Percentiles rank a stretch among this genome's conserved stretches.
phyloP scores from a whole-genome alignment of 805 yeast genomes.

The Saccharomyces mikatae region DNA sequence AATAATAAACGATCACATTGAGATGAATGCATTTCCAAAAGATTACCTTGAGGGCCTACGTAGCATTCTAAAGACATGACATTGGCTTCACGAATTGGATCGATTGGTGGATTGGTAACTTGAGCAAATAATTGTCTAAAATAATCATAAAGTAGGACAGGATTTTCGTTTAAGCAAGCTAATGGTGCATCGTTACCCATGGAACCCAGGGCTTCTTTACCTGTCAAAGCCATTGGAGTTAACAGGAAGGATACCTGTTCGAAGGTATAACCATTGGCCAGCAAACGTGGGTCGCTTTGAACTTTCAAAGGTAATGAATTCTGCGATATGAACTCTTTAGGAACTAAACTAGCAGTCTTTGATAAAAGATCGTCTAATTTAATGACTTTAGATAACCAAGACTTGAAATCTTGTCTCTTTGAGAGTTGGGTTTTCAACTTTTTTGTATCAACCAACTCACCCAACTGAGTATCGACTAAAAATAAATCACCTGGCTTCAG shows the following conservation, averaged over 20 bases:
- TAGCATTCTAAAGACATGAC: conserved; percentile 97
- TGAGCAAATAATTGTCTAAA: conserved; percentile 96
- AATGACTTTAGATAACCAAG: conserved; percentile 86
- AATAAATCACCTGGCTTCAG: conserved; percentile 94
- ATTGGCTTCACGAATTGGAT: conserved; percentile 91
- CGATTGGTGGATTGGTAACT: conserved; percentile 97
- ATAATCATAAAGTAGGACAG: conserved; percentile 82
- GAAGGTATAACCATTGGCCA: conserved; percentile 88
- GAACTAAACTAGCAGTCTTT: conserved; percentile 35
- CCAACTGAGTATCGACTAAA: conserved; percentile 86
- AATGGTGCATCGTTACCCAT: conserved; percentile 98
- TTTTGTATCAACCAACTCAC: conserved; percentile 87
- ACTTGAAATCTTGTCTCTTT: conserved; percentile 78
- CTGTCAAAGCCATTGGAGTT: conserved; percentile 89
- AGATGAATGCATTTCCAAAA: conserved; percentile 82
- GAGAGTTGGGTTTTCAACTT: conserved; percentile 78
- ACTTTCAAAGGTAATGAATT: conserved; percentile 34
- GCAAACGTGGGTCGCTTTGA: conserved; percentile 74
- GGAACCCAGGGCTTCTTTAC: conserved; percentile 92
- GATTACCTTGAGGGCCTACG: conserved; percentile 93
- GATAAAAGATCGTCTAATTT: conserved; percentile 66
- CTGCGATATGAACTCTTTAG: neutral
- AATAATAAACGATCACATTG: conserved; percentile 86
- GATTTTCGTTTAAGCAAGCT: conserved; percentile 91
- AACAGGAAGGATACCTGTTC: conserved; percentile 79